Evolutionary conservation across 1,284 basidiomycete species (phyloP), one percentile per base, ranked within the genome.

Genomic region (Pholiota adiposa): DNA sequence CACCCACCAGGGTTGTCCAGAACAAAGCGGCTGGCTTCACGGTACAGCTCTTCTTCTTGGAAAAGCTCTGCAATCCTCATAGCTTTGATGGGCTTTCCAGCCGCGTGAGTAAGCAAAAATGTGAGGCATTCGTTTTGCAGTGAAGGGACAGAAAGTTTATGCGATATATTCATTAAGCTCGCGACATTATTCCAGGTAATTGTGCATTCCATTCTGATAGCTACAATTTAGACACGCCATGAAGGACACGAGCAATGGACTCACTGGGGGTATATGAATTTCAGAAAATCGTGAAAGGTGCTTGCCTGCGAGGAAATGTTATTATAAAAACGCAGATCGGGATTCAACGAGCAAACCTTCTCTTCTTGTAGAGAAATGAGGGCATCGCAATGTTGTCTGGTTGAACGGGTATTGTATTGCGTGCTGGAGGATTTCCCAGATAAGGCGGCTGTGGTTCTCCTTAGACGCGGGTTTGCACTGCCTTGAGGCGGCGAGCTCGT

Each of bases 161-260:
- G 86, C 1, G 90, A 86, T 41, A 94, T 92, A 70, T 93, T 92
- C 87, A 94, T 91, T 31, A 94, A 81, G 40, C 89, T 88, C 67
- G 93, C 93, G 29, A 94, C 94, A 71, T 96, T 96, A 65, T 93
- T 93, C 94, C 94, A 97, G 1, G 92, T 90, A 57, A 96, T 94
- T 8, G 92, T 93, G 75, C 94, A 96, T 67, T 94, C 89, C 55
- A 95, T 82, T 66, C 91, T 93, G 66, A 40, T 29, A 44, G 27
- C 9, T 31, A 34, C n/a, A 38, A 16, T 19, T 57, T n/a, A 51
- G 23, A 46, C 54, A 63, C 19, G 41, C 4, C 29, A 29, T 44
- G n/a, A 46, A 29, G 19, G 5, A 43, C 40, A 51, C 31, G 16
- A 11, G 2, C 14, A 12, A 46, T 18, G 25, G 34, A 50, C 87